These are phyloP conservation scores for Rhodotorula kratochvilovae DNA, from an alignment of 768 basidiomycete genomes.

Conservation along the genomic window DNA sequence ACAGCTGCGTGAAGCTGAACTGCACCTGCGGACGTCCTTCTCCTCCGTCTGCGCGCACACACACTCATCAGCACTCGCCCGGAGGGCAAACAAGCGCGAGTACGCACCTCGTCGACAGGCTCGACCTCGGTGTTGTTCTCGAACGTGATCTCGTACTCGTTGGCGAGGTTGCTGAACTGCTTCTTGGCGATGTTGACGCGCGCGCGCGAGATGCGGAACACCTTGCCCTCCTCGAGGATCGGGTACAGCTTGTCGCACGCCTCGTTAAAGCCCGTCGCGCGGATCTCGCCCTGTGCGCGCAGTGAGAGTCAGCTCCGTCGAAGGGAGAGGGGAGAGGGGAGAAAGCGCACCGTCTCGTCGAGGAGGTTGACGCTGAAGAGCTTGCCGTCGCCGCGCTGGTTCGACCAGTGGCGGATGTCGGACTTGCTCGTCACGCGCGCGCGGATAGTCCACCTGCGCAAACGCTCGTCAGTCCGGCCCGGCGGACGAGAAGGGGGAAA, in stretches of 20 bases:
- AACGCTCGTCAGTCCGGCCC: background rate
- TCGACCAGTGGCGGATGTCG: slow-evolving; percentile 85
- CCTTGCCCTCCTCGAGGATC: slow-evolving; percentile 83
- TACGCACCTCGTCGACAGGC: slow-evolving; percentile 54
- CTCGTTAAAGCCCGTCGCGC: slow-evolving; percentile 83
- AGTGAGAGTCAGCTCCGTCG: background rate
- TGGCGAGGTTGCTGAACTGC: slow-evolving; percentile 81
- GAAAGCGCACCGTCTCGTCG: slow-evolving; percentile 70
- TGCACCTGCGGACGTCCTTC: slow-evolving; percentile 71
- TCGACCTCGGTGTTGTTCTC: slow-evolving; percentile 78
- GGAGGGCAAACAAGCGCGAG: background rate
- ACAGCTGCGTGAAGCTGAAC: slow-evolving; percentile 72
- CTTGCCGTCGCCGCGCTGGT: slow-evolving; percentile 85
- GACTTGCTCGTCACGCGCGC: slow-evolving; percentile 84
- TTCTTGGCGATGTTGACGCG: slow-evolving; percentile 93
- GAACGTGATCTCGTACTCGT: slow-evolving; percentile 89
- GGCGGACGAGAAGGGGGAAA: too few species aligned
- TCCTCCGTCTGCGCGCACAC: slow-evolving; percentile 58
- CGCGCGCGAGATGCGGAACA: slow-evolving; percentile 84
- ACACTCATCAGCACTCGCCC: too few species aligned
- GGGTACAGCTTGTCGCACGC: slow-evolving; percentile 77
- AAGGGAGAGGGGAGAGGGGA: background rate
- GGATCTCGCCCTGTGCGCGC: slow-evolving; percentile 58
- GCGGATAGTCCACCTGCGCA: slow-evolving; percentile 78
- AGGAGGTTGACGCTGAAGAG: slow-evolving; percentile 86